Percentiles rank a stretch among this genome's conserved stretches.
Conservation (phyloP, 306 rosid genomes). For the Astragalus membranaceus region DNA sequence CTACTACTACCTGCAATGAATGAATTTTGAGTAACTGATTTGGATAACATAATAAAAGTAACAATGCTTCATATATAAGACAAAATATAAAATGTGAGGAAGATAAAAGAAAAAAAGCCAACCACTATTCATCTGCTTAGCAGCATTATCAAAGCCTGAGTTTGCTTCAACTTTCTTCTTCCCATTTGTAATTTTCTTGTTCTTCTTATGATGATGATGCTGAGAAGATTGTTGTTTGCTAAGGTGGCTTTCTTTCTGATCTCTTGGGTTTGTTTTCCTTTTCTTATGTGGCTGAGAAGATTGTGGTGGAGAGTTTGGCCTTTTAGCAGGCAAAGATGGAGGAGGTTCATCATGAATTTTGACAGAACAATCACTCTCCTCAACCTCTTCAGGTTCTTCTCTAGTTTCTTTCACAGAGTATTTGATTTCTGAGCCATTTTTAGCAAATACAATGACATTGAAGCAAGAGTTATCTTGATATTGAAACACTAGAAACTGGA, state of each 20-base stretch:
- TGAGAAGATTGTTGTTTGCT: neutral
- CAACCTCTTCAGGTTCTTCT: neutral
- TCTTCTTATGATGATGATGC: neutral
- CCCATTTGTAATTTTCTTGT: too few species aligned
- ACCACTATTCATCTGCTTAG: neutral
- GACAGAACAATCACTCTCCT: neutral
- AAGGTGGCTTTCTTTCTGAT: neutral
- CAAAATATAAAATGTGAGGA: too few species aligned
- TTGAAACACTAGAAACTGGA: conserved; percentile 13
- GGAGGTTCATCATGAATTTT: neutral
- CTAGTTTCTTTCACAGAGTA: neutral
- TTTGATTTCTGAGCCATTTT: neutral
- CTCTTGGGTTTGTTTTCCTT: neutral
- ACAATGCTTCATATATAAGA: too few species aligned
- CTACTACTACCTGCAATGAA: neutral
- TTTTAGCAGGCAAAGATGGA: neutral
- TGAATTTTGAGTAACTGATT: neutral
- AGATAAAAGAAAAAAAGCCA: neutral
- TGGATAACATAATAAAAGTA: too few species aligned
- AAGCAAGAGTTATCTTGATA: conserved; percentile 5
- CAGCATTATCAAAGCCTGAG: neutral
- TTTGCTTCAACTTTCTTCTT: too few species aligned
- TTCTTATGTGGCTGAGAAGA: neutral
- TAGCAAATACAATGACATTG: neutral
- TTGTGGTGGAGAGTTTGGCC: neutral